Conservation (phyloP, 257 asterid species). For the Avicennia marina region DNA sequence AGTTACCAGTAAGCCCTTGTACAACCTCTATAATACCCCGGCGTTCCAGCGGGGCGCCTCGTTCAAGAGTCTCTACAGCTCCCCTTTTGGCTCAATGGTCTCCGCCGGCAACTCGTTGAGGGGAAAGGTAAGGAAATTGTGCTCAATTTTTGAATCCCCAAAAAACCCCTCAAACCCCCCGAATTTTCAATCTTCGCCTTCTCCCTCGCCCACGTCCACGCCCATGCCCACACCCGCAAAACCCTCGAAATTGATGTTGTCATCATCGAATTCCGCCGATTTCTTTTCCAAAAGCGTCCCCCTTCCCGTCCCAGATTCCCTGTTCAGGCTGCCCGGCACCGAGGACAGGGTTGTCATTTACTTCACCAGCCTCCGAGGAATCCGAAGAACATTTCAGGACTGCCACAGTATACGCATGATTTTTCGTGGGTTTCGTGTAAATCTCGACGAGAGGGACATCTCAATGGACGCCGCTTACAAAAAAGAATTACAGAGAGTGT, state of each 20-base stretch:
- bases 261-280: conserved; percentile 20
- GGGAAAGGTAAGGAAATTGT: conserved; percentile 66
- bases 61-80: conserved; percentile 44
- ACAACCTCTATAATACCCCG: conserved; percentile 31
- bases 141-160: conserved; percentile 70
- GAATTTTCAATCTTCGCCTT: conserved; percentile 14
- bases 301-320: conserved; percentile 28
- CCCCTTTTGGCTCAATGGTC: conserved; percentile 55
- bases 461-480: conserved; percentile 75
- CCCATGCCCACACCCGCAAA: conserved; percentile 14
- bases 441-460: conserved; percentile 72
- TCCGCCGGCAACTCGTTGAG: conserved; percentile 65
- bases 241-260: conserved; percentile 22
- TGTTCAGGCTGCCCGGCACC: conserved; percentile 64
- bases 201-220: conserved; percentile 13
- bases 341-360: conserved; percentile 87
- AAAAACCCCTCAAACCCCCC: conserved; percentile 22
- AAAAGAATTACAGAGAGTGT: conserved; percentile 58
- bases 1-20: conserved; percentile 34
- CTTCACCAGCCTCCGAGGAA: conserved; percentile 88
- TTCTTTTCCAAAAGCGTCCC: conserved; percentile 21
- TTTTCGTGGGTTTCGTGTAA: conserved; percentile 66
- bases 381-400: conserved; percentile 71
- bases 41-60: conserved; percentile 59
- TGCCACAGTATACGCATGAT: conserved; percentile 74